These are phyloP conservation scores for Ascocoryne sarcoides DNA, from an alignment of 2,329 filamentous ascomycete genomes.

Conservation along the genomic window DNA sequence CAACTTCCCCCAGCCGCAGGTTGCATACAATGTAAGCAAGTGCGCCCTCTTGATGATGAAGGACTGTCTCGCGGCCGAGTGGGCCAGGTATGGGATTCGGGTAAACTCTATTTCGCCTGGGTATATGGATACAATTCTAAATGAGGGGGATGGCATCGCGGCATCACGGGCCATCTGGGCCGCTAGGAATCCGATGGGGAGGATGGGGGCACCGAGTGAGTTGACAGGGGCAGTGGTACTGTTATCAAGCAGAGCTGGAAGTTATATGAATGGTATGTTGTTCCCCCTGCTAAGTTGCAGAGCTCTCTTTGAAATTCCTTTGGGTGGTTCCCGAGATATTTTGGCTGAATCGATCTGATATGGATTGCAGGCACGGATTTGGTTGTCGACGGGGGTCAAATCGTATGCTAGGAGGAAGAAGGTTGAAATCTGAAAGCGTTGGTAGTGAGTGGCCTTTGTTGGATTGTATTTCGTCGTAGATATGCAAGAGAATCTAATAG, in stretches of 20 bases:
- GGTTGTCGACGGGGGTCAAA: neutral
- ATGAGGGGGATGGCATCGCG: conserved; percentile 52
- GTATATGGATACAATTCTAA: conserved; percentile 58
- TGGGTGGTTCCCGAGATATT: neutral
- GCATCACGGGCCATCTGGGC: conserved; percentile 47
- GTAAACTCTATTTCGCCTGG: conserved; percentile 65
- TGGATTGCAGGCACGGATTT: neutral
- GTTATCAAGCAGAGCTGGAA: conserved; percentile 50
- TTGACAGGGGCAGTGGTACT: conserved; percentile 53
- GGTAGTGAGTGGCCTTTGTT: too few relatives aligned
- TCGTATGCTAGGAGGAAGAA: neutral
- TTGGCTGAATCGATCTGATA: too few relatives aligned
- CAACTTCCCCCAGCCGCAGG: conserved; percentile 66
- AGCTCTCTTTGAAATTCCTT: too few relatives aligned
- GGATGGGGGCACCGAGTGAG: conserved; percentile 58
- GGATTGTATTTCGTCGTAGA: neutral
- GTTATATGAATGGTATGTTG: conserved; percentile 47
- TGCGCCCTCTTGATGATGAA: conserved; percentile 55
- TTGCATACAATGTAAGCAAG: conserved; percentile 65
- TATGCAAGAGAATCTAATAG: neutral
- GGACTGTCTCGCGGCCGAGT: conserved; percentile 61
- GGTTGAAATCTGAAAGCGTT: too few relatives aligned
- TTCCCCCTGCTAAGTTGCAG: neutral
- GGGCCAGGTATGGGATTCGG: conserved; percentile 60
- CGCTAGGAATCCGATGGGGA: conserved; percentile 50